phyloP scores from a whole-genome alignment of 1,139 yeast genomes.

The Candida freyschussii region DNA sequence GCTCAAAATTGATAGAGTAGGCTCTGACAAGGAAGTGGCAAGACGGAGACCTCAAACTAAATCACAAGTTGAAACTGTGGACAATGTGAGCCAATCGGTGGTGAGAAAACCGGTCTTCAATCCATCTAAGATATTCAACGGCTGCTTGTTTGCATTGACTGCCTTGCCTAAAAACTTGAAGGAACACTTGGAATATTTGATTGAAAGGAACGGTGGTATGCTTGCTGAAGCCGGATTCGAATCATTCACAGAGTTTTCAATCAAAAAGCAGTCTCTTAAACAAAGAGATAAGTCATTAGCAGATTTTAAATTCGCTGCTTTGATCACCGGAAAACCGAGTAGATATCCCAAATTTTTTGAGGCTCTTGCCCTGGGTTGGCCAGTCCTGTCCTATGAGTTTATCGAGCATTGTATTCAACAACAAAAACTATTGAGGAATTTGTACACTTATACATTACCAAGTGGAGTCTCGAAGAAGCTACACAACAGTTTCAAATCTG shows the following conservation, averaged over 20 bases:
- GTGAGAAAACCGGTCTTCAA: constrained; percentile 4
- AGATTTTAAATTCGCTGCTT: constrained; percentile 52
- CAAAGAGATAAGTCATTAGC: constrained; percentile 1
- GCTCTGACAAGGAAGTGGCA: constrained; percentile 21
- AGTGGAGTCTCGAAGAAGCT: constrained; percentile 48
- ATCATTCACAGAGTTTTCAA: constrained; percentile 22
- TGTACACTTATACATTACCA: constrained; percentile 60
- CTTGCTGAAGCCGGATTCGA: constrained; percentile 46
- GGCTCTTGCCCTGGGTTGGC: constrained; percentile 87
- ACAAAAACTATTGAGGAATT: constrained; percentile 28
- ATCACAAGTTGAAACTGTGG: constrained; percentile 10
- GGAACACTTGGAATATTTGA: constrained; percentile 31
- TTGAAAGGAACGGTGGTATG: constrained; percentile 49
- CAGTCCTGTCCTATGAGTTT: constrained; percentile 61
- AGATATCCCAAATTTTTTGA: constrained; percentile 80
- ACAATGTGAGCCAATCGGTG: constrained; percentile 9
- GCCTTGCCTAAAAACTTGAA: constrained; percentile 36
- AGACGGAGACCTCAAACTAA: constrained; percentile 21
- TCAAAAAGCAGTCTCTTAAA: constrained; percentile 6
- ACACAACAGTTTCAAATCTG: constrained; percentile 14
- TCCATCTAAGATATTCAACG: constrained; percentile 28
- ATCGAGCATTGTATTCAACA: constrained; percentile 47
- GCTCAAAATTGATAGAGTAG: constrained; percentile 24
- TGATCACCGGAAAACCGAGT: constrained; percentile 51
- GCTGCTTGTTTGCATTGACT: constrained; percentile 40